phyloP scores from a whole-genome alignment of 2,329 filamentous ascomycete genomes.

The Penicillium corylophilum region DNA sequence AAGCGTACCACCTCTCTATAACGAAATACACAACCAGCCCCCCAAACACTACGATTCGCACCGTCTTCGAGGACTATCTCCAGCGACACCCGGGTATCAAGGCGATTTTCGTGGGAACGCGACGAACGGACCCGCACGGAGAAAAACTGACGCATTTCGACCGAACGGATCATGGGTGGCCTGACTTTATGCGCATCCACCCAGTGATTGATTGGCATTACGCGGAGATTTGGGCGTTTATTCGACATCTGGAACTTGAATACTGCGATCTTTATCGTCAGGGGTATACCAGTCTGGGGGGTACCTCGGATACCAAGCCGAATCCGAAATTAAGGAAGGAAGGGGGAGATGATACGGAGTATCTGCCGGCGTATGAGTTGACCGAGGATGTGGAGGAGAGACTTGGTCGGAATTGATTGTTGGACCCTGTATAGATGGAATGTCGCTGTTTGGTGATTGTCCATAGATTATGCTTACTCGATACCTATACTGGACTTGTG shows the following conservation, averaged over 20 bases:
- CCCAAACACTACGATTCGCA: slow-evolving; percentile 62
- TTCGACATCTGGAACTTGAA: slow-evolving; percentile 69
- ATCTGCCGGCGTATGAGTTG: slow-evolving; percentile 24
- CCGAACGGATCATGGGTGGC: slow-evolving; percentile 85
- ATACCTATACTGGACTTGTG: background rate
- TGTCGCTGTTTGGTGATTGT: background rate
- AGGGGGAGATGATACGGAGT: slow-evolving; percentile 20
- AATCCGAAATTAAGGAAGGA: slow-evolving; percentile 68
- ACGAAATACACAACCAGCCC: slow-evolving; percentile 68
- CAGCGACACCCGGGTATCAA: slow-evolving; percentile 53
- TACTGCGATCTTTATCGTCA: slow-evolving; percentile 87
- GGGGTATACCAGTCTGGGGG: slow-evolving; percentile 91
- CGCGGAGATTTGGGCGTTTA: slow-evolving; percentile 86
- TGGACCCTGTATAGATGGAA: slow-evolving; percentile 13
- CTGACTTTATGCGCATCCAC: slow-evolving; percentile 86
- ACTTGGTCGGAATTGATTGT: slow-evolving; percentile 63
- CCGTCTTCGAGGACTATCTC: slow-evolving; percentile 76
- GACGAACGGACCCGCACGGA: slow-evolving; percentile 90
- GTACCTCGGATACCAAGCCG: slow-evolving; percentile 81
- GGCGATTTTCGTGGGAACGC: slow-evolving; percentile 83
- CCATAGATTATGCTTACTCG: slow-evolving; percentile 14
- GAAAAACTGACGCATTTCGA: slow-evolving; percentile 77
- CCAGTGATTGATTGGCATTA: slow-evolving; percentile 98
- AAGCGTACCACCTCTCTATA: slow-evolving; percentile 72
- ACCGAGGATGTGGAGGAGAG: slow-evolving; percentile 72